Evolutionary conservation across 1,284 basidiomycete genomes (phyloP), one percentile per base, ranked within the genome.

Genomic region (Rhodotorula sp.): DNA sequence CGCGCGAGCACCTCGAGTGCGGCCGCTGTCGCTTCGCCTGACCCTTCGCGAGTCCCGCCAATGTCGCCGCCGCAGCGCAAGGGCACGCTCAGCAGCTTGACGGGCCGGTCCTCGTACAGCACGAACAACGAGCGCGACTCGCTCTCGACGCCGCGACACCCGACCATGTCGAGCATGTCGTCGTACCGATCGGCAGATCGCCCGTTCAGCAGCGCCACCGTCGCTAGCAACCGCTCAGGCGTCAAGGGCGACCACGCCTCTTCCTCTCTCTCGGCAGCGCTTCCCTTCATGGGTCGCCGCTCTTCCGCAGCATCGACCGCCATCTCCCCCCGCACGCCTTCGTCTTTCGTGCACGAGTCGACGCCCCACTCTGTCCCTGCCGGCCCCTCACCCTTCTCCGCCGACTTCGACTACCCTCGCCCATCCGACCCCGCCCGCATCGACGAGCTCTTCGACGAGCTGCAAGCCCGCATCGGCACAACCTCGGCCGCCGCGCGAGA

Each of bases 351-450:
- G 23, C 68, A 70, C 17, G 60, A 68, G 13, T 54, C 71, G n/a
- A 72, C 50, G 48, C 53, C 57, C 19, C 60, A 52, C 49, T 27
- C 34, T 34, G 34, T 34, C 34, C 34, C 8, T 34, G 34, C 19
- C 44, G 27, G 2, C 45, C 64, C 72, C 17, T 74, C 76, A 3
- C 69, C 74, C 8, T 60, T 61, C 58, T 56, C 73, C 0, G 41
- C 72, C 61, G 88, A 89, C 56, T 93, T 92, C 78, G 74, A 68
- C 25, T 91, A 92, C 70, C 87, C 88, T 12, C 86, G 90, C 14
- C 93, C 93, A 4, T 85, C 86, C 17, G 86, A 85, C 17, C 88
- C 91, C 73, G 86, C 87, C 54, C 88, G 91, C 67, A 88, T 97
- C 52, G 89, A 93, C 79, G 82, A 82, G 4, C 82, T 93, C 67